Conservation (phyloP, 306 rosid species). For the Lathyrus oleraceus region DNA sequence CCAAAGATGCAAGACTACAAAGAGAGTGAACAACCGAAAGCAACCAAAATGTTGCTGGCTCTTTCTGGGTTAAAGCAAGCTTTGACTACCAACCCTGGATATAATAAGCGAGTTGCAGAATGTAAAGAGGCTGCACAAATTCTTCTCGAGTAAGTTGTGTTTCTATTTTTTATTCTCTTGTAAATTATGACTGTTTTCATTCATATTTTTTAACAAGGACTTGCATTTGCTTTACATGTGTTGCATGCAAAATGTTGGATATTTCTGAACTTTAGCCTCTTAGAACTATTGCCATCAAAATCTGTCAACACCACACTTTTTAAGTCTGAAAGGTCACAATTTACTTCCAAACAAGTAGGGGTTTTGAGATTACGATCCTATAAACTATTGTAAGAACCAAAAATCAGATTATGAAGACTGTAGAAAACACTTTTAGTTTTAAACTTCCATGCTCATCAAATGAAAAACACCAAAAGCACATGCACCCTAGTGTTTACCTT, state of each 20-base stretch:
- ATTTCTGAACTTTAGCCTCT: constrained; percentile 18
- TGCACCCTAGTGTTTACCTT: background rate
- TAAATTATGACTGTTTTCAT: background rate
- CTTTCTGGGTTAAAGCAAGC: constrained; percentile 91
- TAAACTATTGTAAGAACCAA: background rate
- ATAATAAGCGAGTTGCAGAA: constrained; percentile 82
- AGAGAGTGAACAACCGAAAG: constrained; percentile 41
- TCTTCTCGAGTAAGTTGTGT: constrained; percentile 62
- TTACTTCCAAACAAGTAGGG: background rate
- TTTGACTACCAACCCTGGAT: constrained; percentile 78
- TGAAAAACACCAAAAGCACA: constrained; percentile 1
- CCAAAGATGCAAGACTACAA: constrained; percentile 46
- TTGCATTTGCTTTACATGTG: constrained; percentile 3
- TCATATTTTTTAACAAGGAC: background rate
- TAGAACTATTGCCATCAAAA: background rate
- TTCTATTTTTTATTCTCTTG: constrained; percentile 8
- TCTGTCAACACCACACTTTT: background rate
- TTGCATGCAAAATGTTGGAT: constrained; percentile 8
- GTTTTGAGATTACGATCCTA: background rate
- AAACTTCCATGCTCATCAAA: background rate
- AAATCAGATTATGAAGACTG: constrained; percentile 5
- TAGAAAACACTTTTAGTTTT: background rate
- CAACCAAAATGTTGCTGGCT: constrained; percentile 75
- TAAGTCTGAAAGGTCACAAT: background rate
- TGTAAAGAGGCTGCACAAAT: constrained; percentile 84